phyloP scores from a whole-genome alignment of 2,329 filamentous ascomycete species.

The Talaromyces sp. region DNA sequence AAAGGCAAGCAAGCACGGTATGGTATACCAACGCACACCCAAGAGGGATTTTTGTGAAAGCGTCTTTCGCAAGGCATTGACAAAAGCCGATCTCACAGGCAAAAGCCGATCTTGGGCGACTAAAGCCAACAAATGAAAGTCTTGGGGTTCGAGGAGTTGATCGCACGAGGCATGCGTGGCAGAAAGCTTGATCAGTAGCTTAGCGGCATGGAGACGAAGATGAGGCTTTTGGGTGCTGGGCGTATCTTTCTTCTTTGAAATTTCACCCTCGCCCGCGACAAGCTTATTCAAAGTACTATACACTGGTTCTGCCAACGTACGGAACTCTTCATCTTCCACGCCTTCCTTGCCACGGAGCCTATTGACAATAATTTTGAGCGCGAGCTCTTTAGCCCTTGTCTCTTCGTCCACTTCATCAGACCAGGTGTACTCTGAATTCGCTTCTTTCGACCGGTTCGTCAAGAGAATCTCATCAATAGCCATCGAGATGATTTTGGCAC shows the following conservation, averaged over 20 bases:
- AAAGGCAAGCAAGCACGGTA: constrained; percentile 86
- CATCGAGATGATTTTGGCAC: constrained; percentile 74
- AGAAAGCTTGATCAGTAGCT: constrained; percentile 78
- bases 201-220: constrained; percentile 76
- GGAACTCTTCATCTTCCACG: constrained; percentile 39
- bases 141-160: constrained; percentile 62
- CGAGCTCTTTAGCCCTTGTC: constrained; percentile 75
- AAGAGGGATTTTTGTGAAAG: constrained; percentile 58
- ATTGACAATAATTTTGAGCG: constrained; percentile 82
- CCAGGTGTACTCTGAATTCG: constrained; percentile 60
- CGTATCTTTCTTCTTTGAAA: constrained; percentile 70
- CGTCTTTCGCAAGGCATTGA: constrained; percentile 77
- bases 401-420: constrained; percentile 72
- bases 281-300: constrained; percentile 76
- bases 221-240: constrained; percentile 73
- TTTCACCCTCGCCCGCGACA: constrained; percentile 70
- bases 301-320: constrained; percentile 58
- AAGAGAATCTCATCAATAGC: constrained; percentile 70
- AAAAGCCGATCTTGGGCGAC: constrained; percentile 73
- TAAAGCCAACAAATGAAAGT: constrained; percentile 78
- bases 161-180: constrained; percentile 68
- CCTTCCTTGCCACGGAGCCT: constrained; percentile 65
- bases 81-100: constrained; percentile 72
- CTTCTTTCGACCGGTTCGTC: constrained; percentile 55
- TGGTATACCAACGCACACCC: constrained; percentile 79